phyloP scores from a whole-genome alignment of 306 rosid genomes.

The Citrullus mucosospermus region DNA sequence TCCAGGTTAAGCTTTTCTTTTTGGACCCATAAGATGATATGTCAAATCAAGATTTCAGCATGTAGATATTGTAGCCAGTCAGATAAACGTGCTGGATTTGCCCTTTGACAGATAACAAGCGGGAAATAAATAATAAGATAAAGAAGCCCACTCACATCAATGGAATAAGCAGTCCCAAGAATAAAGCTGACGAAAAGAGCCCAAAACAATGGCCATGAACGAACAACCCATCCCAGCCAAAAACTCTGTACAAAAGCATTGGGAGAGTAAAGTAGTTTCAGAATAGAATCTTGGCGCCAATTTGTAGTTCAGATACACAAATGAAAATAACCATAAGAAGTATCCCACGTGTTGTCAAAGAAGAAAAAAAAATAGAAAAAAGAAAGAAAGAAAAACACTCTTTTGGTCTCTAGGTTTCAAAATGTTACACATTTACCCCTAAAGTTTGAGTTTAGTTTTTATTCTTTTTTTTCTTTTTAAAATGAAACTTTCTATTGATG shows the following conservation, averaged over 20 bases:
- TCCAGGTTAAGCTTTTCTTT: neutral
- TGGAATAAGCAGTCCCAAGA: slow-evolving; percentile 91
- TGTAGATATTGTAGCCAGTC: neutral
- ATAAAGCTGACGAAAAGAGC: slow-evolving; percentile 85
- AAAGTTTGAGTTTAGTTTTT: too few relatives aligned
- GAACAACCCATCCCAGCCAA: slow-evolving; percentile 83
- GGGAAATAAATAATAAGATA: neutral
- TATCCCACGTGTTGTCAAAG: too few relatives aligned
- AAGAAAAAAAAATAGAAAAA: too few relatives aligned
- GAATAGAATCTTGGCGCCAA: neutral
- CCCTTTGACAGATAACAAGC: neutral
- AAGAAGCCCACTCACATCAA: slow-evolving; percentile 54
- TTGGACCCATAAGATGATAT: neutral
- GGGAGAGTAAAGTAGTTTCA: neutral
- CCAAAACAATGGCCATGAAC: slow-evolving; percentile 96
- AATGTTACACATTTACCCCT: too few relatives aligned
- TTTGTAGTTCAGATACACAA: slow-evolving; percentile 2
- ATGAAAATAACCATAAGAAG: neutral
- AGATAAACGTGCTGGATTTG: neutral
- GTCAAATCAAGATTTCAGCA: neutral
- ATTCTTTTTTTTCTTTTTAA: too few relatives aligned
- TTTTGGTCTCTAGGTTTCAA: too few relatives aligned
- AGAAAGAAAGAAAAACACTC: too few relatives aligned
- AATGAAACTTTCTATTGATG: too few relatives aligned
- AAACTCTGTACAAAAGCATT: slow-evolving; percentile 54